Evolutionary conservation across 495 filamentous ascomycete species (phyloP), one percentile per base, ranked within the genome.

Genomic region (Friedmanniomyces endolithicus): DNA sequence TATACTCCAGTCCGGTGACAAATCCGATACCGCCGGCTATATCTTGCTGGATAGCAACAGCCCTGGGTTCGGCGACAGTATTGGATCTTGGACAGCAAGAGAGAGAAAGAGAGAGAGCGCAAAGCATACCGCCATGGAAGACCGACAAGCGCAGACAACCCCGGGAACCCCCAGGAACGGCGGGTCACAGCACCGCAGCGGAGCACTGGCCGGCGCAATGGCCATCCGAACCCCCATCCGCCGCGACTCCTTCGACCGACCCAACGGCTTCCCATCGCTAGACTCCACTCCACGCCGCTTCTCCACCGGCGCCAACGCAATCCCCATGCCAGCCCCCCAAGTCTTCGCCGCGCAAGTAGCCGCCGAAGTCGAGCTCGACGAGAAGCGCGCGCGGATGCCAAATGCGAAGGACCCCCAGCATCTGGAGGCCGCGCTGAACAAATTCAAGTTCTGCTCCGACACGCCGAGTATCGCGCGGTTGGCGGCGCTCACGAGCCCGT

Each of bases 401-500:
- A 61, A 49, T n/a, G 34, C 50, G 25, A 50, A 47, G 29, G 52
- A 55, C 12, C n/a, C 31, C 16, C 43, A 62, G n/a, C 54, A 58
- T 7, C 14, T 65, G 72, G 52, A 65, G 11, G 22, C 53, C 2
- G 49, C 53, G 16, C 23, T 62, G 20, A 44, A 29, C 43, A 17
- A 40, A 16, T 58, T 59, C 47, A 40, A 64, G 9, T 49, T 64
- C 1, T 44, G 51, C 16, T 57, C 52, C 12, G 53, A 61, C 29
- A 68, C 31, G 53, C 79, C 0, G 78, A 51, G 37, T 19, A 57
- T 57, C n/a, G 59, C 55, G 19, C 50, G 59, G 1, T 27, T 78
- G 20, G 74, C 78, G 17, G 73, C 78, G 4, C 71, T 96, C 23
- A 84, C 90, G 64, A 94, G 87, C 35, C 92, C 92, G 0, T 97